phyloP scores from a whole-genome alignment of 352 stramenopile species.

The Globisporangium solare region DNA sequence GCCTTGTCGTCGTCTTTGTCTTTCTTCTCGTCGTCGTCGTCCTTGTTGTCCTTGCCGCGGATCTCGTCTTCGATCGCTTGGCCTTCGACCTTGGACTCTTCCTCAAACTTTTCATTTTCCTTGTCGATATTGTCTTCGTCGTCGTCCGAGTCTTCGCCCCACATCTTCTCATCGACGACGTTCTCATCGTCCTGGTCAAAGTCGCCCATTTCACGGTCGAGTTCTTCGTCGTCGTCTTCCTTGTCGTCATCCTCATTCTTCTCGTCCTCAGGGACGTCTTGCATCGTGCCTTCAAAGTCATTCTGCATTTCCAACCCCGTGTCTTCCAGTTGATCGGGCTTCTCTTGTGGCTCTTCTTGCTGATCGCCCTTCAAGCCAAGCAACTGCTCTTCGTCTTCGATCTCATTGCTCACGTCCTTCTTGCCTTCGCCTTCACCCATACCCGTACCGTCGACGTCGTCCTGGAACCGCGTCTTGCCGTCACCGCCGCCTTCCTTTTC shows the following conservation, averaged over 20 bases:
- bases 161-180: constrained; percentile 99
- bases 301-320: constrained; percentile 99
- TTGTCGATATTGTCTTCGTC: constrained; percentile 94
- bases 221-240: constrained; percentile 88
- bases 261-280: constrained; percentile 93
- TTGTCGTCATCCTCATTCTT: constrained; percentile 87
- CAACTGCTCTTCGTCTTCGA: constrained; percentile 99
- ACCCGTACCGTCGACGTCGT: constrained; percentile 98
- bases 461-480: constrained; percentile 94
- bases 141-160: constrained; percentile 91
- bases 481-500: constrained; percentile 86
- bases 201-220: constrained; percentile 99
- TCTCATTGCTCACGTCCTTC: constrained; percentile 99
- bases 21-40: constrained; percentile 82
- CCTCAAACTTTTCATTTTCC: constrained; percentile 93
- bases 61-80: constrained; percentile 86
- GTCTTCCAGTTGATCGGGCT: constrained; percentile 91
- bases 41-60: constrained; percentile 75
- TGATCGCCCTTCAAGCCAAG: constrained; percentile 95
- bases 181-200: constrained; percentile 95
- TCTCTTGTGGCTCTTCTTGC: constrained; percentile 74
- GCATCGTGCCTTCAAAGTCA: constrained; percentile 99
- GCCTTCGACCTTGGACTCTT: constrained; percentile 78
- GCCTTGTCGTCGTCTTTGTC: constrained; percentile 56
- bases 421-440: constrained; percentile 99